phyloP scores from a whole-genome alignment of 2,329 filamentous ascomycete species.

The Sporothrix curviconia region DNA sequence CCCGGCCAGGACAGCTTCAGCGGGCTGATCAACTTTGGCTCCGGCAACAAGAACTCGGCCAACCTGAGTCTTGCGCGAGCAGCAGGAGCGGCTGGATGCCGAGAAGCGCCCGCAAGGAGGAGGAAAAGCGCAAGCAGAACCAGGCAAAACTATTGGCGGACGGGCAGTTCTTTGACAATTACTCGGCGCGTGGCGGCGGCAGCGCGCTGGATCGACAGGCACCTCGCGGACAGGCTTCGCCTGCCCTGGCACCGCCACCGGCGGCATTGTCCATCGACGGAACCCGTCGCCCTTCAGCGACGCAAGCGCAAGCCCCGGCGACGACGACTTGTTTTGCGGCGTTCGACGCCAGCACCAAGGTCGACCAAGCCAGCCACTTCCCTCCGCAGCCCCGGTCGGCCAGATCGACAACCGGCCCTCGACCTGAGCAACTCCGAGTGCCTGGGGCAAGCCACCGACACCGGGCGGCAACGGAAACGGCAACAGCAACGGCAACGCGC shows the following conservation, averaged over 20 bases:
- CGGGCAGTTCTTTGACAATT: constrained; percentile 69
- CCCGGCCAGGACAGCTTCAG: constrained; percentile 68
- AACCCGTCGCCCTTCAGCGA: constrained; percentile 20
- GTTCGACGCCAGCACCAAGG: constrained; percentile 59
- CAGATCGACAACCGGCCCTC: constrained; percentile 41
- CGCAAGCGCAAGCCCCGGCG: constrained; percentile 29
- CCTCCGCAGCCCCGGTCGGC: constrained; percentile 43
- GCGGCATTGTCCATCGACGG: constrained; percentile 19
- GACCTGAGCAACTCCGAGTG: constrained; percentile 48
- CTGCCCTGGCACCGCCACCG: constrained; percentile 29
- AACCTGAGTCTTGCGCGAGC: constrained; percentile 73
- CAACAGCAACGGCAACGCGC: constrained; percentile 15
- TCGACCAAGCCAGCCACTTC: constrained; percentile 60
- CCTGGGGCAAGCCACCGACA: constrained; percentile 40
- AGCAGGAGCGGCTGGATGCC: constrained; percentile 60
- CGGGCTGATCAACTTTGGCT: constrained; percentile 60
- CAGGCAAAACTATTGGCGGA: constrained; percentile 76
- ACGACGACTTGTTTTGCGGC: constrained; percentile 62
- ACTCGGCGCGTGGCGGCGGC: constrained; percentile 43
- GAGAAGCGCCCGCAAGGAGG: constrained; percentile 67
- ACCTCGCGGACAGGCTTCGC: constrained; percentile 42
- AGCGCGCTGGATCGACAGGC: constrained; percentile 33
- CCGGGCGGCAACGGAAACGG: too few species aligned
- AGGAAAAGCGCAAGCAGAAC: constrained; percentile 62
- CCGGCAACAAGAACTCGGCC: constrained; percentile 51